These are phyloP conservation scores for Rhodotorula sp. DNA, from an alignment of 1,284 basidiomycete species.

Conservation along the genomic window DNA sequence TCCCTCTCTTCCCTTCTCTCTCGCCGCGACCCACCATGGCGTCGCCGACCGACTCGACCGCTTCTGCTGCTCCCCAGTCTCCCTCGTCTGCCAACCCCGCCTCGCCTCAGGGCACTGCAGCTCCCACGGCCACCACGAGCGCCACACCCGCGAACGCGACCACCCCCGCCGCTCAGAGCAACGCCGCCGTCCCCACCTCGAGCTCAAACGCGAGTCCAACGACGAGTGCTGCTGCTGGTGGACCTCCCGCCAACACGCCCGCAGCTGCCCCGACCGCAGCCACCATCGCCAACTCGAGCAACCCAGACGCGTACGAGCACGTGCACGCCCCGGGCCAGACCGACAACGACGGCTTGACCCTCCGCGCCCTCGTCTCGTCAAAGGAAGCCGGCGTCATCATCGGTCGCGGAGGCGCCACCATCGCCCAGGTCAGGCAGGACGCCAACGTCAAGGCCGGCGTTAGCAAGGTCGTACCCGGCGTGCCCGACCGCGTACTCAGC, in stretches of 20 bases:
- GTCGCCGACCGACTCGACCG: neutral
- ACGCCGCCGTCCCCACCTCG: neutral
- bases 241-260: slow-evolving; percentile 27
- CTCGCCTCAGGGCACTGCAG: too few species aligned
- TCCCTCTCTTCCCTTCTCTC: neutral
- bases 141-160: neutral
- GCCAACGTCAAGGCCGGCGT: slow-evolving; percentile 98
- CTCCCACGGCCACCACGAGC: neutral
- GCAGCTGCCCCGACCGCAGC: slow-evolving; percentile 31
- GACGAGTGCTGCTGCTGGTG: neutral
- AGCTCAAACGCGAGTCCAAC: neutral
- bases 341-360: slow-evolving; percentile 66
- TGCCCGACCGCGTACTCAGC: slow-evolving; percentile 94
- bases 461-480: slow-evolving; percentile 94
- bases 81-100: neutral
- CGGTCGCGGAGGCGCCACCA: slow-evolving; percentile 93
- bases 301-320: slow-evolving; percentile 30
- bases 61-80: neutral
- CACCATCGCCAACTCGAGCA: slow-evolving; percentile 27
- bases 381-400: slow-evolving; percentile 96
- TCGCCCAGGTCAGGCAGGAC: slow-evolving; percentile 89
- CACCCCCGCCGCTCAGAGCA: neutral
- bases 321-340: slow-evolving; percentile 25
- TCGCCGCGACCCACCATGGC: neutral
- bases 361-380: slow-evolving; percentile 88